A percentile compares a stretch with the other conserved stretches of the same genome.
Conservation (phyloP, 352 stramenopile species). For the Pythium sukuiense region DNA sequence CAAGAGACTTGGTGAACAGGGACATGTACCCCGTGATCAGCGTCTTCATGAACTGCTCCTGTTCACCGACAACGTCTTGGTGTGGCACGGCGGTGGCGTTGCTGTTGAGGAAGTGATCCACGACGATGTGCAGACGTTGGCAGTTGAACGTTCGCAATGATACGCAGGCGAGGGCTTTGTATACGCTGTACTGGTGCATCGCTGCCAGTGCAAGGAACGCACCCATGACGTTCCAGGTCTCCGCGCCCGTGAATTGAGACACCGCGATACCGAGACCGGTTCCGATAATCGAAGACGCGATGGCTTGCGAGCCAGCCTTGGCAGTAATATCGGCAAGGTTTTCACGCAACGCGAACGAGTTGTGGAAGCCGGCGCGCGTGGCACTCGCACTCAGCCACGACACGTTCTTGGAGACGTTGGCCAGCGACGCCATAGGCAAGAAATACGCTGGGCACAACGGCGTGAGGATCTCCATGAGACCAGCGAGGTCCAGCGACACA, state of each 20-base stretch:
- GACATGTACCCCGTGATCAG: conserved; percentile 53
- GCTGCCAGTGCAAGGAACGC: conserved; percentile 55
- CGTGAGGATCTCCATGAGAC: conserved; percentile 91
- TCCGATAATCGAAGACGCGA: conserved; percentile 89
- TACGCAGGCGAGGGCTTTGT: conserved; percentile 57
- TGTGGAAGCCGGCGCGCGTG: conserved; percentile 93
- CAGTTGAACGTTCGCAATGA: conserved; percentile 69
- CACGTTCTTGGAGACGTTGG: conserved; percentile 96
- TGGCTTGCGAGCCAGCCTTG: conserved; percentile 94
- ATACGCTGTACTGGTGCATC: conserved; percentile 59
- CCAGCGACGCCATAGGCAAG: conserved; percentile 87
- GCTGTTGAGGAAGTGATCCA: conserved; percentile 42
- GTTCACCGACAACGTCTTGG: conserved; percentile 37
- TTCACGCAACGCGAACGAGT: conserved; percentile 84
- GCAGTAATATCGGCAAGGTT: conserved; percentile 97
- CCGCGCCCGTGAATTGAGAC: conserved; percentile 55
- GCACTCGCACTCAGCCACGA: conserved; percentile 94
- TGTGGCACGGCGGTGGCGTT: conserved; percentile 17
- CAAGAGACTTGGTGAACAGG: conserved; percentile 44
- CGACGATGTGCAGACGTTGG: conserved; percentile 59
- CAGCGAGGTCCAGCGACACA: conserved; percentile 89
- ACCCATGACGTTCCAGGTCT: conserved; percentile 45
- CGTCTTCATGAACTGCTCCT: conserved; percentile 59
- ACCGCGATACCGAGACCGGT: conserved; percentile 66
- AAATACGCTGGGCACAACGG: conserved; percentile 81